A percentile compares a stretch with the other conserved stretches of the same genome.
Conservation (phyloP, 129 eudicot species). For the carrot (Daucus carota) region DNA sequence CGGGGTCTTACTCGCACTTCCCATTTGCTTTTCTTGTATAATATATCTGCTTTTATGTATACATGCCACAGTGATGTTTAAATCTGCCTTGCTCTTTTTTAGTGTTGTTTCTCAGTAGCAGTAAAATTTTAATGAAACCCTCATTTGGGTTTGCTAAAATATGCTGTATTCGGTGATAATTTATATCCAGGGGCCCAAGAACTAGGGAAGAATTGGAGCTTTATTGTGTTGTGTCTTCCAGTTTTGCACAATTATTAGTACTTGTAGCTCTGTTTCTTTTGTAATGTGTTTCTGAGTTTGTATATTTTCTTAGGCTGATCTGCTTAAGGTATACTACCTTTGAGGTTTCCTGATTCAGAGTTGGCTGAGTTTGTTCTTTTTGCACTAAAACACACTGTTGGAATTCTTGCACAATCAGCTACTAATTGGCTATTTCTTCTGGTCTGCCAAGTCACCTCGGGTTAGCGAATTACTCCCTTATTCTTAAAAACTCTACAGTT, state of each 20-base stretch:
- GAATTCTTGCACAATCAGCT: background rate
- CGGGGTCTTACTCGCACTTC: background rate
- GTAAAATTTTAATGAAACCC: background rate
- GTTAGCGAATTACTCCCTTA: background rate
- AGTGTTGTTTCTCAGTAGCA: background rate
- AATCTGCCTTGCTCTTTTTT: background rate
- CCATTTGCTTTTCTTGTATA: background rate
- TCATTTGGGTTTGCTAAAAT: conserved; percentile 6
- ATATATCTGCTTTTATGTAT: background rate
- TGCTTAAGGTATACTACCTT: background rate
- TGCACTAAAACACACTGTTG: background rate
- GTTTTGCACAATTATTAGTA: background rate
- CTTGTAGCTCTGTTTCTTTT: background rate
- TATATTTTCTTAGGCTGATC: background rate
- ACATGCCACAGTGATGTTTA: background rate
- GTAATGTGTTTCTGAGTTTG: background rate
- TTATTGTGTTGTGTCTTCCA: background rate
- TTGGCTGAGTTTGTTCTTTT: background rate
- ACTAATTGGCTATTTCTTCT: background rate
- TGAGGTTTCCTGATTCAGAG: background rate
- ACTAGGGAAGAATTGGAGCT: background rate
- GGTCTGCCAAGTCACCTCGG: background rate
- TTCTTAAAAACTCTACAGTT: background rate
- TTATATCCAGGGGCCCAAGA: background rate
- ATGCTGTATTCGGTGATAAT: background rate